Base-by-base conservation (phyloP, 768 basidiomycete genomes). In the Cystofilobasidium ferigula region DNA sequence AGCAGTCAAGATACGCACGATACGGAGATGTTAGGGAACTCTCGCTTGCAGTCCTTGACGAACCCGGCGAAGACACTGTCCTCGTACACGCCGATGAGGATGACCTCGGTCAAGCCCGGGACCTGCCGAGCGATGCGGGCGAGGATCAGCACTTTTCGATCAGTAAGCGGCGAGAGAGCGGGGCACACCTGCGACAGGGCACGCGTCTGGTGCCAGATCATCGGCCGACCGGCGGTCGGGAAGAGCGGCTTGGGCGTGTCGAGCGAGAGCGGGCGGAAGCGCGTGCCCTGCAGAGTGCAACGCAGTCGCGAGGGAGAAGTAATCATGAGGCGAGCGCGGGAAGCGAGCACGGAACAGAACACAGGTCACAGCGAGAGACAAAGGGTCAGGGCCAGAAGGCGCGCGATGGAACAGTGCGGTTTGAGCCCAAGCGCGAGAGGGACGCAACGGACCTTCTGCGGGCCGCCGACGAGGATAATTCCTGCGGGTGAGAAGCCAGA, bases 151-250 rank as follows among this genome's bases (percentile, higher is more conserved):
- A n/a, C n/a, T n/a, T n/a, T n/a, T n/a, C n/a, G 40, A 42, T 10
- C 40, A 42, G 40, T 10, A 20, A 51, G 12, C 6, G 48, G 24
- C 8, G 48, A 28, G 24, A 20, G 30, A 16, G 5, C 18, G 32
- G 30, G 18, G 28, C 77, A 77, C 28, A 78, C 75, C 51, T 75
- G 74, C 30, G 76, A 74, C 28, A 78, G 75, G 10, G 78, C 77
- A 24, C 75, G 72, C 34, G 78, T 72, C 16, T 77, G 76, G 70
- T 80, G 79, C 77, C 77, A 80, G 69, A 78, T 74, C 74, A 78
- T 77, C 10, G 77, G 73, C 67, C 74, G 68, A 57, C 78, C 79
- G 34, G 77, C 78, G 59, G 78, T 74, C 22, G 74, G 74, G 53
- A 79, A 74, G 8, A 80, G 73, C 3, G 79, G 79, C 71, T 78